phyloP scores from a whole-genome alignment of 1,284 basidiomycete genomes.

The Ceratobasidium sp. region DNA sequence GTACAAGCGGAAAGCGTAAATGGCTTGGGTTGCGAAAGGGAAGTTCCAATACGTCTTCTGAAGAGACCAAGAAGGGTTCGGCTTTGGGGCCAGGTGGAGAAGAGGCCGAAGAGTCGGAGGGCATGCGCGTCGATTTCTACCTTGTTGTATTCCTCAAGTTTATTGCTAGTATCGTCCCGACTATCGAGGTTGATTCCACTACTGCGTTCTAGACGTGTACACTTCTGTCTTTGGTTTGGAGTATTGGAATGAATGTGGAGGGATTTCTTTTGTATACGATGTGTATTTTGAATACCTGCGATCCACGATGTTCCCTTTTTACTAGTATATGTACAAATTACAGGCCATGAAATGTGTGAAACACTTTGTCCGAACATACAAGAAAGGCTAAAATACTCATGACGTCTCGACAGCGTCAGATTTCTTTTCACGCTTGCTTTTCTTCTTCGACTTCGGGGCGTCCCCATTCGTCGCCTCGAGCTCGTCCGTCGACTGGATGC shows the following conservation, averaged over 20 bases:
- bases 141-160: slow-evolving; percentile 97
- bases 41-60: slow-evolving; percentile 44
- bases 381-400: background rate
- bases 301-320: slow-evolving; percentile 28
- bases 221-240: slow-evolving; percentile 16
- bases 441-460: slow-evolving; percentile 35
- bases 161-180: slow-evolving; percentile 92
- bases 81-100: slow-evolving; percentile 42
- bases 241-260: slow-evolving; percentile 18
- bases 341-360: slow-evolving; percentile 25
- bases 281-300: slow-evolving; percentile 39
- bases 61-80: slow-evolving; percentile 43
- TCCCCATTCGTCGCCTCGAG: background rate
- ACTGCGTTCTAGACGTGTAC: slow-evolving; percentile 67
- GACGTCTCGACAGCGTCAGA: background rate
- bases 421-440: slow-evolving; percentile 35
- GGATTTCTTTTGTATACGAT: slow-evolving; percentile 34
- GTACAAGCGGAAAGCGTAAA: slow-evolving; percentile 79
- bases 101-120: slow-evolving; percentile 75
- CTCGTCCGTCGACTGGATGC: background rate
- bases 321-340: slow-evolving; percentile 37
- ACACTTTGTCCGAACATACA: background rate
- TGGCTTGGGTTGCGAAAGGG: slow-evolving; percentile 74
- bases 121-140: slow-evolving; percentile 94
- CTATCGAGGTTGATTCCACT: slow-evolving; percentile 93